Conservation (phyloP, 768 basidiomycete genomes). For the Lactarius quietus region DNA sequence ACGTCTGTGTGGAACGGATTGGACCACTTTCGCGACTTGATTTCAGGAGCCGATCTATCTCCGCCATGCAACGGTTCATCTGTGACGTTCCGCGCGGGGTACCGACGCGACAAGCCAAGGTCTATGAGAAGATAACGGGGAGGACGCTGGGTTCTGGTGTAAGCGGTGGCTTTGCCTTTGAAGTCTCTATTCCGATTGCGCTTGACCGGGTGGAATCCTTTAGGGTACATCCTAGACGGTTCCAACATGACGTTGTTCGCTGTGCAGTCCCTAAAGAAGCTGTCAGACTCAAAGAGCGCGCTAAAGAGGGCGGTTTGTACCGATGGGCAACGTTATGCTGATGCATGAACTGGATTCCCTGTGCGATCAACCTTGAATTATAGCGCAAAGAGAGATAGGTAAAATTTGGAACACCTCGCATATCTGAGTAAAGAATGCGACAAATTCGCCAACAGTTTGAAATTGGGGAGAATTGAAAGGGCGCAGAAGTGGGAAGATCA, state of each 20-base stretch:
- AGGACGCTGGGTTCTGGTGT: constrained; percentile 29
- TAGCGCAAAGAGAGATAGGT: background rate
- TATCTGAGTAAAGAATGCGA: constrained; percentile 35
- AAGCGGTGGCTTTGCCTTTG: constrained; percentile 27
- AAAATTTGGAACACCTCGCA: constrained; percentile 33
- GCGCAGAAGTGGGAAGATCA: constrained; percentile 38
- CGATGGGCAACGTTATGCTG: constrained; percentile 29
- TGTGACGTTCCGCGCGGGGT: constrained; percentile 28
- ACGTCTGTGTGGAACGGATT: constrained; percentile 38
- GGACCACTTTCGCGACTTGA: constrained; percentile 18
- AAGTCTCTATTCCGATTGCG: constrained; percentile 26
- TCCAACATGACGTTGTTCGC: constrained; percentile 33
- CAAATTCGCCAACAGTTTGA: constrained; percentile 36
- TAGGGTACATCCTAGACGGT: constrained; percentile 29
- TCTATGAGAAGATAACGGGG: constrained; percentile 32
- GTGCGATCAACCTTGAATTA: background rate
- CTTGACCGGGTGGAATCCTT: constrained; percentile 31
- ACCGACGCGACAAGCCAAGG: constrained; percentile 31
- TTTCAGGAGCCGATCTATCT: constrained; percentile 41
- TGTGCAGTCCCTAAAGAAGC: constrained; percentile 16
- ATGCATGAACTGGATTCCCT: constrained; percentile 31
- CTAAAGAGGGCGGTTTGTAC: constrained; percentile 27
- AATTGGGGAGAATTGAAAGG: constrained; percentile 32
- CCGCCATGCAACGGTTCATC: constrained; percentile 38
- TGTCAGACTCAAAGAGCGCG: background rate